Conservation (phyloP, 441 rosid species). For the Codiaeum variegatum region DNA sequence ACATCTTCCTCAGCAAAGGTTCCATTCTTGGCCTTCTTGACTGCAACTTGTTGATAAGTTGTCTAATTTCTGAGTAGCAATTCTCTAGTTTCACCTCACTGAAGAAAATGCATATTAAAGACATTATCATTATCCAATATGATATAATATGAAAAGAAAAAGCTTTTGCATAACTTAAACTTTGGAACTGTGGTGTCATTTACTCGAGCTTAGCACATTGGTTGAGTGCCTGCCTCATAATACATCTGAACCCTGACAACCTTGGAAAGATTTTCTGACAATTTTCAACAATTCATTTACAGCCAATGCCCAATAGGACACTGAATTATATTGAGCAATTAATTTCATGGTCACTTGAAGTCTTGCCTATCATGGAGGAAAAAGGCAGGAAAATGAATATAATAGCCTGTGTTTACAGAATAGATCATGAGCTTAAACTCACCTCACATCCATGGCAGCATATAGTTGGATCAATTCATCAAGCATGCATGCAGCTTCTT, state of each 20-base stretch:
- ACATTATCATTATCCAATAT: background rate
- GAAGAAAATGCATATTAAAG: background rate
- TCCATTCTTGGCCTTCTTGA: conserved; percentile 7
- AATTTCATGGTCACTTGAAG: background rate
- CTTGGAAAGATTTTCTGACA: no score
- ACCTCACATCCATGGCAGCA: background rate
- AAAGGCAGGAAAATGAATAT: background rate
- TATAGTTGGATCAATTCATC: background rate
- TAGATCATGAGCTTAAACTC: background rate
- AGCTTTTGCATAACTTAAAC: background rate
- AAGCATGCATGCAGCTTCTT: background rate
- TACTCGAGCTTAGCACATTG: background rate
- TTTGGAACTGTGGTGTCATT: background rate
- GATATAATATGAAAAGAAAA: background rate
- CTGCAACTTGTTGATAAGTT: background rate
- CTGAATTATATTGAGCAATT: background rate
- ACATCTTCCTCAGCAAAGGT: background rate
- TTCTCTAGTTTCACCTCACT: background rate
- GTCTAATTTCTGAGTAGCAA: background rate
- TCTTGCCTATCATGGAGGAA: background rate
- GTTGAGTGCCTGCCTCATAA: no score
- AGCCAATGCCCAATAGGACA: background rate
- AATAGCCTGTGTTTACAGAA: background rate
- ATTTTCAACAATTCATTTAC: no score
- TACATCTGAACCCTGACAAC: no score